Evolutionary conservation across 2,329 filamentous ascomycete genomes (phyloP), one percentile per base, ranked within the genome.

Genomic region (Colletotrichum gloeosporioides): DNA sequence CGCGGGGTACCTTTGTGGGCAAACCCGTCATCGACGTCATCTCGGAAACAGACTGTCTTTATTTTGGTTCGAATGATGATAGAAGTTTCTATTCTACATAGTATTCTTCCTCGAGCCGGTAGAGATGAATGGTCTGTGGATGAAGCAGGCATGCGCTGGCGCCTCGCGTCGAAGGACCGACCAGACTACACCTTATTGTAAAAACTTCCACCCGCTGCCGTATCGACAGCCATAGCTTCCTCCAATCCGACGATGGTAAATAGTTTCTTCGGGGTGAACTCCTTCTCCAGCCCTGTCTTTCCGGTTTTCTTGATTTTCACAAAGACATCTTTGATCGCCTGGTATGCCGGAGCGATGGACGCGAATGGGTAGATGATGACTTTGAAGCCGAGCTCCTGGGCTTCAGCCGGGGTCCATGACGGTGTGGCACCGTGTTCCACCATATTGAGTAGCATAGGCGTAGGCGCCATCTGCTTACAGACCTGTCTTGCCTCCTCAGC

Each of bases 91-190:
- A 53, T 53, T 22, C 44, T 53, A 22, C 10, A 3, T 13, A 13
- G 3, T 1, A 13, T 49, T 0, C 1, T 49, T 2, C n/a, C 44
- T 53, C n/a, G 0, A 53, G n/a, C n/a, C 6, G 4, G 10, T 13
- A 49, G 44, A 53, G n/a, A 53, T 53, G 44, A 22, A 8, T 4
- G 6, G 44, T 3, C 10, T 22, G 10, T 53, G 3, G n/a, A 22
- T 13, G 44, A 13, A 53, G 44, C 1, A 13, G 2, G 7, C 10
- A 53, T 22, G 2, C n/a, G 6, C 6, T 8, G 16, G 44, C 44
- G 6, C n/a, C n/a, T 53, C 0, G 3, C 3, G 0, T n/a, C 9
- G 5, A 49, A 49, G 18, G 5, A n/a, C 18, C 9, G 0, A 22
- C 44, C 10, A 3, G 10, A 22, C 2, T 53, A 53, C 44, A 53